Evolutionary conservation across 2,329 filamentous ascomycete species (phyloP), one percentile per base, ranked within the genome.

Genomic region (Talaromyces sp.): DNA sequence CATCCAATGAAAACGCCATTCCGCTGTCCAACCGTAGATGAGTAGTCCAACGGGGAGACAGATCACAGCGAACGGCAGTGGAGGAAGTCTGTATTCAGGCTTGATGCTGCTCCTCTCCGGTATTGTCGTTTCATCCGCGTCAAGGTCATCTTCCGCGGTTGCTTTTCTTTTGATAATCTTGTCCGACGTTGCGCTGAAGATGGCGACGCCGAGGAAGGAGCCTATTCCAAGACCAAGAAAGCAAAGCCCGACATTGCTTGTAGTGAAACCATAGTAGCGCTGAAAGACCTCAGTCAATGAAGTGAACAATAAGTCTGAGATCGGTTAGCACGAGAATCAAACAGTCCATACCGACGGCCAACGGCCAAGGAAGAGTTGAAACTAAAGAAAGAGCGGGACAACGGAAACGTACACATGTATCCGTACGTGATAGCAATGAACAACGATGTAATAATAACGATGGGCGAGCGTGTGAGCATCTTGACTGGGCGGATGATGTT

Each of bases 11-110:
- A 78, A 73, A 0, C 77, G 69, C 33, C 79, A 75, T 56, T 86
- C 76, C 0, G 84, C 84, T 2, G 79, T 76, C 83, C 84, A 87
- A 39, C 84, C 84, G 68, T 86, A 87, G 73, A 81, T 80, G 65
- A 86, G 81, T 0, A 87, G 75, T 9, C 83, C 81, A n/a, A 81
- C 70, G 0, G 85, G 84, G 0, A 86, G 42, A 85, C 76, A 84
- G 66, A 0, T 79, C 78, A 1, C 82, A 82, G 14, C 82, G 76
- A 59, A 86, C 81, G 39, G 39, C 76, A 88, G 84, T 0, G 83
- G 76, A 0, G 83, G 82, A 0, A 84, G 72, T 0, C 82, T 77
- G 65, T 79, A 79, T 65, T 84, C 83, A 0, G 83, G 80, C 58
- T 73, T 73, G 63, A 75, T 68, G 5, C 67, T 72, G 62, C 79